These are phyloP conservation scores for Eimeria sp. DNA, from an alignment of 169 alveolate genomes.

Conservation along the genomic window DNA sequence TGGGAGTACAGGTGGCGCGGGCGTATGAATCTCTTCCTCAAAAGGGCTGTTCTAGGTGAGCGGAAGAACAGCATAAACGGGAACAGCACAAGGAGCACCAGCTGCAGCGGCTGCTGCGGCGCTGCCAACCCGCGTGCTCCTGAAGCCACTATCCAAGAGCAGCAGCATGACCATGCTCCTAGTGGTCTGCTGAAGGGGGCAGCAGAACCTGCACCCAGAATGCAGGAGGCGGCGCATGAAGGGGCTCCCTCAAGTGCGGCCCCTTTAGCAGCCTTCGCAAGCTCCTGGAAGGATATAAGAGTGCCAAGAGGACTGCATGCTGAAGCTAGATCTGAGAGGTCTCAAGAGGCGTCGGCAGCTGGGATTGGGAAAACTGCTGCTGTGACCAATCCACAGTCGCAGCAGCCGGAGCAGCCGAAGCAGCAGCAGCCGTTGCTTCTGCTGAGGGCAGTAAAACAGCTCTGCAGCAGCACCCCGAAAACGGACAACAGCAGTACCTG, in stretches of 20 bases:
- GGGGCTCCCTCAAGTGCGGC: neutral
- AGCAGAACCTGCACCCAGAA: neutral
- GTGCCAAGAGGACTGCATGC: conserved; percentile 17
- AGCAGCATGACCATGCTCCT: conserved; percentile 40
- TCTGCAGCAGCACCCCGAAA: conserved; percentile 4
- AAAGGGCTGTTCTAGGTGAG: conserved; percentile 20
- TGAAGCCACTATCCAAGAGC: conserved; percentile 22
- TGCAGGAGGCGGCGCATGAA: neutral
- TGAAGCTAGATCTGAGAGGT: neutral
- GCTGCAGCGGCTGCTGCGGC: conserved; percentile 28
- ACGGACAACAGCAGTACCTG: neutral
- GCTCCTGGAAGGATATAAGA: neutral
- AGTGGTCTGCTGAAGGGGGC: neutral
- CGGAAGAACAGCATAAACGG: neutral
- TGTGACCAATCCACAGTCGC: neutral
- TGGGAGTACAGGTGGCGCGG: conserved; percentile 56
- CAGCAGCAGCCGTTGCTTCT: conserved; percentile 22
- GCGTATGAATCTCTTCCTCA: conserved; percentile 17
- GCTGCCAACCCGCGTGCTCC: neutral
- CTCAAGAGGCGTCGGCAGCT: neutral
- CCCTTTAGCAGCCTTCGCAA: neutral
- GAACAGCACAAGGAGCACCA: conserved; percentile 25
- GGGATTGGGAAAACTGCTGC: neutral
- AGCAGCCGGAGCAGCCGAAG: conserved; percentile 20
- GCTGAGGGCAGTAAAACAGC: conserved; percentile 6